Evolutionary conservation across 2,329 filamentous ascomycete species (phyloP).

Genomic region (Simplicillium aogashimaense): DNA sequence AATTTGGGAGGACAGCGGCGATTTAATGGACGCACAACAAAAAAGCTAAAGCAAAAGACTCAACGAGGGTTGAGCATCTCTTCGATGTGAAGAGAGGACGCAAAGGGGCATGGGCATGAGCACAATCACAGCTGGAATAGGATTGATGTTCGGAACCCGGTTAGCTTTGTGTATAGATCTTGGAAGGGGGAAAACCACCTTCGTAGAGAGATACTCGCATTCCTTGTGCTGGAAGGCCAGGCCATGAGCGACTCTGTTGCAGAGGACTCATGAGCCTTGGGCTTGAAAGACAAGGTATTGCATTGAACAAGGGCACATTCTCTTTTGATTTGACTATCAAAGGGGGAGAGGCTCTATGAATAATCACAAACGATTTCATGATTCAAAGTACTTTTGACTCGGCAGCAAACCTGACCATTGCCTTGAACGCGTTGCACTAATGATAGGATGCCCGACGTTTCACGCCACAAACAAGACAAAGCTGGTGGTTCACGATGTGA

Average conservation of each 20-base stretch:
- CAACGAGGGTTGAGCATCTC: constrained; percentile 21
- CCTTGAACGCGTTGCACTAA: no score
- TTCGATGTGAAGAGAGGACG: constrained; percentile 22
- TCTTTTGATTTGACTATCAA: no score
- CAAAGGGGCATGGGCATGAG: constrained; percentile 11
- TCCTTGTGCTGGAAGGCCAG: constrained; percentile 30
- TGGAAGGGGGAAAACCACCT: constrained; percentile 32
- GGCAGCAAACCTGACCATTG: no score
- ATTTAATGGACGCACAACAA: not conserved
- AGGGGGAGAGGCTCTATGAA: no score
- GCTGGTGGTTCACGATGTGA: no score
- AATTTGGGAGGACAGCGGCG: constrained; percentile 5
- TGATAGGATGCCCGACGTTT: no score
- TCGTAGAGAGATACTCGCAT: constrained; percentile 6
- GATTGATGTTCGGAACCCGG: constrained; percentile 13
- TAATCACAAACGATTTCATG: no score
- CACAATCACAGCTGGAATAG: constrained; percentile 2
- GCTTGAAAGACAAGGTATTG: no score
- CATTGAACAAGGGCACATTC: no score
- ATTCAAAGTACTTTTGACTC: no score
- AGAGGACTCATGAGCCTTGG: not conserved
- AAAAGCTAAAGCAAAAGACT: constrained; percentile 9
- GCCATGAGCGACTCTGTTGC: constrained; percentile 6
- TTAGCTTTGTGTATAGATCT: constrained; percentile 30
- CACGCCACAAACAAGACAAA: no score